These are phyloP conservation scores for Endocalyx cinctus DNA, from an alignment of 2,329 filamentous ascomycete genomes.

Conservation along the genomic window DNA sequence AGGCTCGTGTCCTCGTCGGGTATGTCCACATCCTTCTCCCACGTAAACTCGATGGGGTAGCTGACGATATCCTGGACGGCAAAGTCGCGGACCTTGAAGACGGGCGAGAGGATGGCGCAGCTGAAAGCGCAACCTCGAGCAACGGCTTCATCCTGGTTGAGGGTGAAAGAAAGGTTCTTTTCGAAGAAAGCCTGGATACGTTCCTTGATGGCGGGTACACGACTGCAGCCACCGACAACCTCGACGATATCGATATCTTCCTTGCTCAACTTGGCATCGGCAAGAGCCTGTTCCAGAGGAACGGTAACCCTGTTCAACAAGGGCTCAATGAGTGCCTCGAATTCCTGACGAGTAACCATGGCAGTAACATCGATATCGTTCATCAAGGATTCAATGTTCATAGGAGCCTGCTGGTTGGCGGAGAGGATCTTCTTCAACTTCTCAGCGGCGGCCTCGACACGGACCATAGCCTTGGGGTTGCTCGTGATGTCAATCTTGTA, in stretches of 20 bases:
- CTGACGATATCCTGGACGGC: conserved; percentile 94
- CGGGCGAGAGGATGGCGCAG: conserved; percentile 94
- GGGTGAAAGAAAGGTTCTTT: conserved; percentile 89
- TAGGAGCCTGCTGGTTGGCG: conserved; percentile 83
- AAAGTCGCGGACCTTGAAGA: conserved; percentile 98
- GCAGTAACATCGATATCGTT: conserved; percentile 89
- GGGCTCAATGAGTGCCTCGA: conserved; percentile 85
- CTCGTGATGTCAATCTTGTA: conserved; percentile 94
- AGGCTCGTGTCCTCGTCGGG: conserved; percentile 97
- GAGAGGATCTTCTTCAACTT: conserved; percentile 98
- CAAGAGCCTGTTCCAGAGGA: conserved; percentile 85
- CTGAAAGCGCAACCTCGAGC: conserved; percentile 94
- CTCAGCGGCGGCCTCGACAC: conserved; percentile 84
- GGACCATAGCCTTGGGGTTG: conserved; percentile 84
- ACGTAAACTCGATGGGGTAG: conserved; percentile 97
- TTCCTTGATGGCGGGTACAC: conserved; percentile 89
- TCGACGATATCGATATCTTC: conserved; percentile 94
- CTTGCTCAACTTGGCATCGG: conserved; percentile 84
- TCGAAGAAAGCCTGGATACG: conserved; percentile 85
- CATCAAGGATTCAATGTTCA: conserved; percentile 98
- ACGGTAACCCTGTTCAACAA: conserved; percentile 67
- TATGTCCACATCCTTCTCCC: conserved; percentile 98
- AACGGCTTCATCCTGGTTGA: conserved; percentile 97
- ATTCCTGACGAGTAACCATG: conserved; percentile 89
- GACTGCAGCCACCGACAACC: conserved; percentile 90